Evolutionary conservation across 164 flowering plant species (phyloP).

Genomic region (Kalanchoe fedtschenkoi): DNA sequence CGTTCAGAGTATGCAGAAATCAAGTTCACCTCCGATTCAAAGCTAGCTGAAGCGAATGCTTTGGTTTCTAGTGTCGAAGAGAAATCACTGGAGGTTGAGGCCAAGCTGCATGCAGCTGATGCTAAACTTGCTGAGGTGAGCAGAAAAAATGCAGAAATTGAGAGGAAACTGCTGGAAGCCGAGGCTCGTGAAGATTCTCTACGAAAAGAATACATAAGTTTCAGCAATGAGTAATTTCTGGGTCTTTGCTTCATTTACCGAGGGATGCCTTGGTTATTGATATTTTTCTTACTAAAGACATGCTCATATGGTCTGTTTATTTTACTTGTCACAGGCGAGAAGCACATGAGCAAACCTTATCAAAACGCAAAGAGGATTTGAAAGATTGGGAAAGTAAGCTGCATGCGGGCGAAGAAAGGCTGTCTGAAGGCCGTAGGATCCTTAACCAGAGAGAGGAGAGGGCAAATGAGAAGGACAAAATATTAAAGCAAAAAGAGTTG

Average conservation of each 20-base stretch:
- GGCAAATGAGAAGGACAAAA: slow-evolving; percentile 55
- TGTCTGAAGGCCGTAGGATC: slow-evolving; percentile 49
- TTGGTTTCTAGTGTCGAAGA: slow-evolving; percentile 51
- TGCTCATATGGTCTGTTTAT: neutral
- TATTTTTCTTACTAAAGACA: neutral
- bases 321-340: slow-evolving; percentile 44
- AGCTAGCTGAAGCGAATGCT: slow-evolving; percentile 66
- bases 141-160: slow-evolving; percentile 64
- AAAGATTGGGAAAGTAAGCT: slow-evolving; percentile 79
- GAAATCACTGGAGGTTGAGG: slow-evolving; percentile 64
- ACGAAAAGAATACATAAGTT: slow-evolving; percentile 57
- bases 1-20: slow-evolving; percentile 61
- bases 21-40: slow-evolving; percentile 54
- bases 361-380: slow-evolving; percentile 67
- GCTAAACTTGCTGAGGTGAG: slow-evolving; percentile 84
- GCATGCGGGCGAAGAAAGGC: slow-evolving; percentile 70
- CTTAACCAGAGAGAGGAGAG: slow-evolving; percentile 72
- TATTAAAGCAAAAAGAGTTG: slow-evolving; percentile 48
- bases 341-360: slow-evolving; percentile 42
- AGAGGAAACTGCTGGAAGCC: slow-evolving; percentile 63
- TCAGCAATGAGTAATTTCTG: slow-evolving; percentile 60
- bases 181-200: slow-evolving; percentile 65
- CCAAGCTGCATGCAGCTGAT: slow-evolving; percentile 65
- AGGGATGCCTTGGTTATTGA: neutral
- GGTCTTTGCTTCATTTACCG: neutral